Percentiles rank a stretch among this genome's conserved stretches.
phyloP scores from a whole-genome alignment of 371 early-diverging fungal species.

The Mortierella sp. region DNA sequence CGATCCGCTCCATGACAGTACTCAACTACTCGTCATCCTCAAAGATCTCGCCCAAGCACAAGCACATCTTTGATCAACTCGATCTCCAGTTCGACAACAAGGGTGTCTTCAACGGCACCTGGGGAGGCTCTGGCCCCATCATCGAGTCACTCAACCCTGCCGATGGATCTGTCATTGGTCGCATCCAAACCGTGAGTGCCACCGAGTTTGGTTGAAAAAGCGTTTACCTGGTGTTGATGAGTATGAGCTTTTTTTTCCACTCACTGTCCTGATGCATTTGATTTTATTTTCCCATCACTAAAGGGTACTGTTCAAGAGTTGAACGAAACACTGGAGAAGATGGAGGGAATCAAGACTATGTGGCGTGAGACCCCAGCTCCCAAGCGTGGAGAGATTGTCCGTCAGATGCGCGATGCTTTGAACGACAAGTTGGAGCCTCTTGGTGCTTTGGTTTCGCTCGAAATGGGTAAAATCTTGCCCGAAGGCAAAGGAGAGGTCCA shows the following conservation, averaged over 20 bases:
- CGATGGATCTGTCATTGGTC: slow-evolving; percentile 87
- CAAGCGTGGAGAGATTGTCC: slow-evolving; percentile 90
- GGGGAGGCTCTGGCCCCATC: slow-evolving; percentile 84
- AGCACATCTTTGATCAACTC: slow-evolving; percentile 71
- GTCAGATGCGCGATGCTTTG: slow-evolving; percentile 92
- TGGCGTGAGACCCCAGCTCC: slow-evolving; percentile 92
- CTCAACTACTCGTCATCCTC: slow-evolving; percentile 47
- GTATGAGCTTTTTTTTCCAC: background rate
- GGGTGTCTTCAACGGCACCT: slow-evolving; percentile 92
- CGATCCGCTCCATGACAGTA: slow-evolving; percentile 52
- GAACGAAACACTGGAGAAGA: slow-evolving; percentile 65
- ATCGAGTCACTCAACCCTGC: slow-evolving; percentile 87
- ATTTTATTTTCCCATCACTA: slow-evolving; percentile 12
- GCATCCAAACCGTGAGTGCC: slow-evolving; percentile 75
- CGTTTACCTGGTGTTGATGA: background rate
- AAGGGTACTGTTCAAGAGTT: slow-evolving; percentile 64
- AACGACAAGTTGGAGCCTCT: slow-evolving; percentile 78
- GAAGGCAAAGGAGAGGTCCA: slow-evolving; percentile 98
- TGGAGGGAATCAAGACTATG: slow-evolving; percentile 71
- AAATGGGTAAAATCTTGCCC: slow-evolving; percentile 96
- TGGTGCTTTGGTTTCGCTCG: slow-evolving; percentile 88
- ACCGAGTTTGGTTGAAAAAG: too few species aligned
- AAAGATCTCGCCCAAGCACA: slow-evolving; percentile 45
- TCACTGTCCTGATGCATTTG: slow-evolving; percentile 4
- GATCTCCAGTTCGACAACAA: slow-evolving; percentile 78